Conservation (phyloP, 73 alveolate genomes). For the Uronychia setigera region DNA sequence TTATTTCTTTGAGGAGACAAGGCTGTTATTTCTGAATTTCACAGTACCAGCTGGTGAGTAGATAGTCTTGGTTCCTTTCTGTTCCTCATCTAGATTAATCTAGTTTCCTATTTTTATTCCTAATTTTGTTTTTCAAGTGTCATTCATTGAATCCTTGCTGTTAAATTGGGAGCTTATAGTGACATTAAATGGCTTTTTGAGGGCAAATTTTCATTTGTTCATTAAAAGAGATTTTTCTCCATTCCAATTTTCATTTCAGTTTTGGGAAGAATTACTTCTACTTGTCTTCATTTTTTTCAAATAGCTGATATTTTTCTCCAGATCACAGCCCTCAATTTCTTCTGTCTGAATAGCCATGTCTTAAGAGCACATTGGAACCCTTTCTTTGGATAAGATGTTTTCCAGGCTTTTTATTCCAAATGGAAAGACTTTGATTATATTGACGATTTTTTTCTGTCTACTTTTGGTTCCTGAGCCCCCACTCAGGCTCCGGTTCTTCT, state of each 20-base stretch:
- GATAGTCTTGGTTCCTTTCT: too few species aligned
- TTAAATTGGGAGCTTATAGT: background rate
- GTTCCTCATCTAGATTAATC: too few species aligned
- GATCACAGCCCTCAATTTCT: background rate
- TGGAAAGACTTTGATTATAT: background rate
- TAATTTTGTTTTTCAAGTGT: too few species aligned
- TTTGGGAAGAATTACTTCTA: too few species aligned
- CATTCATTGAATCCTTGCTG: too few species aligned
- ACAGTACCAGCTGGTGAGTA: too few species aligned
- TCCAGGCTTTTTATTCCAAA: background rate
- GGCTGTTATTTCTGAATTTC: too few species aligned
- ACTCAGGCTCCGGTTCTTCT: background rate
- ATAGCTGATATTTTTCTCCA: background rate
- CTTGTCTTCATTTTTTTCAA: too few species aligned
- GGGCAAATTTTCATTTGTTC: background rate
- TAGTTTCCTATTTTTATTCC: too few species aligned
- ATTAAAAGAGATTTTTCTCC: background rate
- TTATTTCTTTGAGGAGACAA: too few species aligned
- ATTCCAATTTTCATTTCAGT: too few species aligned
- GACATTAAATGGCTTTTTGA: background rate
- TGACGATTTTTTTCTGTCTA: background rate
- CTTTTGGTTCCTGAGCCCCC: background rate
- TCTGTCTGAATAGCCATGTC: background rate
- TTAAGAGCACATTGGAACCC: background rate
- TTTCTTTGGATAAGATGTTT: background rate